These are phyloP conservation scores for Helotiales sp. DNA, from an alignment of 2,329 filamentous ascomycete genomes.

Conservation along the genomic window DNA sequence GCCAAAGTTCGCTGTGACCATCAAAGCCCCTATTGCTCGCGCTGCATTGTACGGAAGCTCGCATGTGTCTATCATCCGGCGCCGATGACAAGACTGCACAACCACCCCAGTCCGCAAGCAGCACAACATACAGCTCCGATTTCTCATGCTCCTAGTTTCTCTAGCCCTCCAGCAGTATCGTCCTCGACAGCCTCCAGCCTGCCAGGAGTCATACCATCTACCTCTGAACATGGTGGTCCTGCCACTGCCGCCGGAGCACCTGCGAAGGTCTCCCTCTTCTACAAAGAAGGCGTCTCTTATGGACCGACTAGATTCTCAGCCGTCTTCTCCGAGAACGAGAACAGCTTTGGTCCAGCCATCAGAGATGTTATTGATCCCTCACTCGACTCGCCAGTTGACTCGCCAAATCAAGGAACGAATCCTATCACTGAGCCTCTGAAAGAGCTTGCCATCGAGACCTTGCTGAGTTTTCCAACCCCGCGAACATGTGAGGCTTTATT, in stretches of 20 bases:
- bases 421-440: background rate
- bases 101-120: background rate
- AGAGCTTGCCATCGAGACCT: slow-evolving; percentile 11
- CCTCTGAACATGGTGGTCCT: background rate
- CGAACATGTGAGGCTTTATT: slow-evolving; percentile 8
- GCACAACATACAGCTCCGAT: background rate
- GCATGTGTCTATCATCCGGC: slow-evolving; percentile 13
- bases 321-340: slow-evolving; percentile 9
- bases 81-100: slow-evolving; percentile 7
- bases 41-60: slow-evolving; percentile 7
- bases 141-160: no score
- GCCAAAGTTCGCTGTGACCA: slow-evolving; percentile 13
- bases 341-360: slow-evolving; percentile 3
- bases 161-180: no score
- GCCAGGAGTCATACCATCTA: background rate
- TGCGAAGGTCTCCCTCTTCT: background rate
- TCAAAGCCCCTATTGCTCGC: slow-evolving; percentile 4
- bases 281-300: slow-evolving; percentile 3
- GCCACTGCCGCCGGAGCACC: background rate
- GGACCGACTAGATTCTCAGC: slow-evolving; percentile 7
- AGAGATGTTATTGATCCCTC: background rate
- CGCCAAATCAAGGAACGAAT: background rate
- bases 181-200: no score
- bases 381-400: background rate
- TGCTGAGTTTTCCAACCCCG: slow-evolving; percentile 9